Conservation (phyloP, 768 basidiomycete genomes). For the Imleria badia region DNA sequence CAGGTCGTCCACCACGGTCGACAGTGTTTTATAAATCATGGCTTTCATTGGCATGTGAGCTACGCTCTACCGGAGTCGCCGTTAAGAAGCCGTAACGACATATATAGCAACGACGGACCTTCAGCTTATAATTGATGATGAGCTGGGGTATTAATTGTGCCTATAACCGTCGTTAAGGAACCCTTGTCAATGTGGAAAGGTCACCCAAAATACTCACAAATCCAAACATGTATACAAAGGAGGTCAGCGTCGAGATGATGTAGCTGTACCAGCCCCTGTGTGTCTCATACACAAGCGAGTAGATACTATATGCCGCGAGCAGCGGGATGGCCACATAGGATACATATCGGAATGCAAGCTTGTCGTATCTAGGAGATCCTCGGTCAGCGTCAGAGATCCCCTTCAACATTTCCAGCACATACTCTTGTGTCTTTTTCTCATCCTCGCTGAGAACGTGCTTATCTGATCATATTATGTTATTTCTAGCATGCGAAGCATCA, state of each 20-base stretch:
- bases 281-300: constrained; percentile 78
- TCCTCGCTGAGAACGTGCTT: constrained; percentile 96
- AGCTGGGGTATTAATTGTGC: constrained; percentile 84
- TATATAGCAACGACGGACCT: constrained; percentile 48
- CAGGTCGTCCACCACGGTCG: constrained; percentile 89
- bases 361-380: constrained; percentile 65
- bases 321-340: constrained; percentile 86
- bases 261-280: constrained; percentile 98
- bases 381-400: constrained; percentile 12
- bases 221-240: constrained; percentile 95
- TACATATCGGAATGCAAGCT: constrained; percentile 92
- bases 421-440: constrained; percentile 98
- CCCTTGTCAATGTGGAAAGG: not conserved
- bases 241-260: constrained; percentile 87
- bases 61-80: constrained; percentile 60
- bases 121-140: constrained; percentile 97
- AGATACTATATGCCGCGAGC: constrained; percentile 72
- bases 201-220: constrained; percentile 65
- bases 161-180: constrained; percentile 38
- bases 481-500: constrained; percentile 10
- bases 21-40: constrained; percentile 93
- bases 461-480: constrained; percentile 44
- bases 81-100: constrained; percentile 6
- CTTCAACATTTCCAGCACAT: constrained; percentile 37
- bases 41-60: constrained; percentile 99